Evolutionary conservation across 2,329 filamentous ascomycete genomes (phyloP).

Genomic region (Exophiala bonariae): DNA sequence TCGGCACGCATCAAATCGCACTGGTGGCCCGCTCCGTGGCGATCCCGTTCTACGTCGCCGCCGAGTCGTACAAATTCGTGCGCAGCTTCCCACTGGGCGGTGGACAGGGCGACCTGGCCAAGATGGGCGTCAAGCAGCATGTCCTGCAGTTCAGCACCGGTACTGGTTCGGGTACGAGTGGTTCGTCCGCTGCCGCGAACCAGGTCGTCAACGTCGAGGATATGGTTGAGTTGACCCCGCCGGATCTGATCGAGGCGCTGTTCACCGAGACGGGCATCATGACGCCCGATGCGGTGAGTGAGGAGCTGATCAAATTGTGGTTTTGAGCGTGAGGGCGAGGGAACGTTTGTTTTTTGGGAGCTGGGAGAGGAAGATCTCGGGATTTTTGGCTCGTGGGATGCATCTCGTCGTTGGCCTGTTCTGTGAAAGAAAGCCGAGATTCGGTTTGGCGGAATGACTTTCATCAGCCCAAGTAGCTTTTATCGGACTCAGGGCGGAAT

Average conservation of each 20-base stretch:
- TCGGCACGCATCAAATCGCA: constrained; percentile 86
- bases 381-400: too few relatives aligned
- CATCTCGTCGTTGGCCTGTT: too few relatives aligned
- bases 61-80: constrained; percentile 96
- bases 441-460: too few relatives aligned
- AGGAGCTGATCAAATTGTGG: constrained; percentile 67
- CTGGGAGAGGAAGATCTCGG: background rate
- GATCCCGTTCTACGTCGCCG: constrained; percentile 84
- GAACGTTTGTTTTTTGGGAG: too few relatives aligned
- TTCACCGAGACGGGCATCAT: constrained; percentile 66
- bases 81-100: constrained; percentile 73
- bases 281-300: constrained; percentile 64
- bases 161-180: constrained; percentile 42
- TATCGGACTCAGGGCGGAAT: too few relatives aligned
- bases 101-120: constrained; percentile 21
- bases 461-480: too few relatives aligned
- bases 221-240: constrained; percentile 54
- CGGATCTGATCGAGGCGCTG: constrained; percentile 62
- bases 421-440: too few relatives aligned
- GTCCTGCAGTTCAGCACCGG: constrained; percentile 68
- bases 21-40: constrained; percentile 71
- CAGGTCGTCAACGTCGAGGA: constrained; percentile 31
- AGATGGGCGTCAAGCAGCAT: constrained; percentile 74
- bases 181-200: constrained; percentile 31
- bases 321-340: constrained; percentile 42